These are phyloP conservation scores for Alliaria petiolata DNA, from an alignment of 345 rosid genomes.

Conservation along the genomic window DNA sequence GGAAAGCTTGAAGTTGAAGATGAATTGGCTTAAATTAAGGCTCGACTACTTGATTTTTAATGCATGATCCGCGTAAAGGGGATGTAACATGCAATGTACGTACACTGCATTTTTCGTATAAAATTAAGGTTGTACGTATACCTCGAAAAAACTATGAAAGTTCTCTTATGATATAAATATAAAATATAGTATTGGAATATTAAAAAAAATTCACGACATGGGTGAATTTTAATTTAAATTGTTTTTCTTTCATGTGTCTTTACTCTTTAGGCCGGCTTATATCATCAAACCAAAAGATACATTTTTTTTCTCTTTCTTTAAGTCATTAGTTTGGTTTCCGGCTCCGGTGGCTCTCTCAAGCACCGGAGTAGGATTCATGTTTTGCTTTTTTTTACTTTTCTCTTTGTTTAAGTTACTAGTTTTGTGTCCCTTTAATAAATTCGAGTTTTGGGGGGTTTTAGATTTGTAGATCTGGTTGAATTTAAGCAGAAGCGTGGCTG, in stretches of 20 bases:
- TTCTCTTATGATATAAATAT: background rate
- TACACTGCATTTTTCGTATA: constrained; percentile 2
- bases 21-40: constrained; percentile 10
- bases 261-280: no score
- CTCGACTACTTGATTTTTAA: constrained; percentile 8
- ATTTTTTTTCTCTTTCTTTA: no score
- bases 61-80: constrained; percentile 23
- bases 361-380: no score
- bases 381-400: no score
- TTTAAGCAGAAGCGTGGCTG: no score
- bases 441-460: no score
- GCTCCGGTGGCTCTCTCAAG: no score
- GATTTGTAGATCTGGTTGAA: no score
- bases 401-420: no score
- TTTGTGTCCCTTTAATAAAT: no score
- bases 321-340: no score
- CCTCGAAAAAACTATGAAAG: background rate
- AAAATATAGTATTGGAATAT: background rate
- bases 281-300: no score
- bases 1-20: constrained; percentile 24
- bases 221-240: background rate
- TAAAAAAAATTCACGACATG: background rate
- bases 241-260: background rate
- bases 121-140: background rate
- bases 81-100: constrained; percentile 28